Conservation (phyloP, 108 stramenopile species). For the Nitzschia inconspicua region DNA sequence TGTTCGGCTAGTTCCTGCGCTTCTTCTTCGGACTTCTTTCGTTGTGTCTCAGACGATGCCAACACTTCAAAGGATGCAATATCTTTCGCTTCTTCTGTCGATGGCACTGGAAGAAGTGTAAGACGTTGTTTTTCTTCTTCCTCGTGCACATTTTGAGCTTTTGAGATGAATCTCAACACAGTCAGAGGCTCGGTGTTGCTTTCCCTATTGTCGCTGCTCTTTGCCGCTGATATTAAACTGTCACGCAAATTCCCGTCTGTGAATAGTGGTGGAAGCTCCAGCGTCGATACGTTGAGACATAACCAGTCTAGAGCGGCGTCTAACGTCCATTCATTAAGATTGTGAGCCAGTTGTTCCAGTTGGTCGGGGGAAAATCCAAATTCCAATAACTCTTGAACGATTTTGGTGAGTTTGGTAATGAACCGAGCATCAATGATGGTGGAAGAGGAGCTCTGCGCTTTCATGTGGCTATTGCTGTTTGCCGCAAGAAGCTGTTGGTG, state of each 20-base stretch:
- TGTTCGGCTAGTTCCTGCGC: not conserved
- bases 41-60: not conserved
- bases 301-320: constrained; percentile 65
- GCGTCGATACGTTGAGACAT: constrained; percentile 47
- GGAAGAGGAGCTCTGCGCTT: not conserved
- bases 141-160: not conserved
- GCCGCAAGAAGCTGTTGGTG: not conserved
- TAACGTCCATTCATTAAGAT: constrained; percentile 28
- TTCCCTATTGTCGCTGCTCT: not conserved
- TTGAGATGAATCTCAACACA: constrained; percentile 3
- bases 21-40: not conserved
- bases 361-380: constrained; percentile 18
- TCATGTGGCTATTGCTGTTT: not conserved
- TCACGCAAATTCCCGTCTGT: constrained; percentile 38
- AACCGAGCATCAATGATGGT: constrained; percentile 3
- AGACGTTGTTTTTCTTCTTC: not conserved
- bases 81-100: not conserved
- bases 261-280: constrained; percentile 56
- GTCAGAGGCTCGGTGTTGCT: not conserved
- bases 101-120: not conserved
- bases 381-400: constrained; percentile 29
- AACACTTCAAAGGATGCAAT: not conserved
- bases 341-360: not conserved
- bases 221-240: not conserved
- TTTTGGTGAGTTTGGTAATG: constrained; percentile 24